These are phyloP conservation scores for Malania oleifera DNA, from an alignment of 164 flowering plant genomes.

Conservation along the genomic window DNA sequence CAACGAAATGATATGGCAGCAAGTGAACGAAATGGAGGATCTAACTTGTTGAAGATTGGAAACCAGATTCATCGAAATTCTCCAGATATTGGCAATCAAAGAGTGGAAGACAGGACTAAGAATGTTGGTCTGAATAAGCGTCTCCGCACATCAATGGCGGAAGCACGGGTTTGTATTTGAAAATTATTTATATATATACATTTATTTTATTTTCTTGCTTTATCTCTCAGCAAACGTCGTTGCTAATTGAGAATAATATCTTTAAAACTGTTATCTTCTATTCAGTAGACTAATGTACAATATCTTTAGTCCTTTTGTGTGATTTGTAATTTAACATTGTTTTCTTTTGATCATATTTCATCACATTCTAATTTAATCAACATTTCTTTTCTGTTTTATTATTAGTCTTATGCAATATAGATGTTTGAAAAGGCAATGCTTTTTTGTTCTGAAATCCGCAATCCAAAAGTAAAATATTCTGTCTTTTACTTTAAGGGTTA, in stretches of 20 bases:
- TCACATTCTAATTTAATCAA: not conserved
- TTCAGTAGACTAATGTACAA: too few relatives aligned
- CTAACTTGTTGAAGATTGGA: slow-evolving; percentile 49
- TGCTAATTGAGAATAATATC: too few relatives aligned
- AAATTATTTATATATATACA: not conserved
- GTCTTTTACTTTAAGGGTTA: not conserved
- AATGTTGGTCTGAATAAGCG: slow-evolving; percentile 61
- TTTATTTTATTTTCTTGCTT: too few relatives aligned
- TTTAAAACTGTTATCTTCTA: too few relatives aligned
- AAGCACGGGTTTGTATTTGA: slow-evolving; percentile 52
- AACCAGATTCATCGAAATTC: slow-evolving; percentile 42
- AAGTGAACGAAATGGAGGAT: slow-evolving; percentile 51
- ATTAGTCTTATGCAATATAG: too few relatives aligned
- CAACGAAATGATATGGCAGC: slow-evolving; percentile 33
- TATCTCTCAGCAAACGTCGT: too few relatives aligned
- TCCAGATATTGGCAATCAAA: slow-evolving; percentile 40
- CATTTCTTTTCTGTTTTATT: slow-evolving; percentile 1
- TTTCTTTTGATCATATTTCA: too few relatives aligned
- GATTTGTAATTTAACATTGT: too few relatives aligned
- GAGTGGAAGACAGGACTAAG: slow-evolving; percentile 58
- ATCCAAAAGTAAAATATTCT: not conserved
- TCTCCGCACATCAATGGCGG: slow-evolving; percentile 64
- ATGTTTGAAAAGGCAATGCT: too few relatives aligned
- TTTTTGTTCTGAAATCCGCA: too few relatives aligned
- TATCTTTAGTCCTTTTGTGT: too few relatives aligned